These are phyloP conservation scores for Corymbia citriodora DNA, from an alignment of 441 rosid species.

Conservation along the genomic window DNA sequence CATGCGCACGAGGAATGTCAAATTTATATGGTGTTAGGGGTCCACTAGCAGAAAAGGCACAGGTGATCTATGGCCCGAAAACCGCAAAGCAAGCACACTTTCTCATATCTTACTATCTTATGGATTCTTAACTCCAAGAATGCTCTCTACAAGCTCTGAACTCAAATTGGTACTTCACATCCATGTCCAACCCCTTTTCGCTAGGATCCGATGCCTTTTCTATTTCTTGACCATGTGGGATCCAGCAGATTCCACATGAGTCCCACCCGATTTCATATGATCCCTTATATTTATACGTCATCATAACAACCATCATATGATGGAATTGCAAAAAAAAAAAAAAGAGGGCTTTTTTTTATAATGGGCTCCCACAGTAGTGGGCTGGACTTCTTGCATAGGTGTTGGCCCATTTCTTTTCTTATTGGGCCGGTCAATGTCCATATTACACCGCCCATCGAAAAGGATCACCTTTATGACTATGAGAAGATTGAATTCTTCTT, in stretches of 20 bases:
- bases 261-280: neutral
- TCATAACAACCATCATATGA: neutral
- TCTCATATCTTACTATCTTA: too few relatives aligned
- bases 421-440: neutral
- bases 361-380: neutral
- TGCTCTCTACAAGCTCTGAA: too few relatives aligned
- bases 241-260: neutral
- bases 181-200: neutral
- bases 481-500: neutral
- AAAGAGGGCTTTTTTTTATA: neutral
- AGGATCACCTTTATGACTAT: neutral
- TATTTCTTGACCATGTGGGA: neutral
- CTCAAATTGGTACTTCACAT: neutral
- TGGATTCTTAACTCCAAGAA: too few relatives aligned
- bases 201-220: rapidly evolving
- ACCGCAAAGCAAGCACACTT: too few relatives aligned
- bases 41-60: too few relatives aligned
- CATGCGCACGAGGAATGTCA: neutral
- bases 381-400: neutral
- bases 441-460: neutral
- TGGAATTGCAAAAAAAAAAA: rapidly evolving
- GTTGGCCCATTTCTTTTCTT: neutral
- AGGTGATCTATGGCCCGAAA: too few relatives aligned
- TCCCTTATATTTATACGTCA: neutral
- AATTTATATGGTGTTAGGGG: neutral